These are phyloP conservation scores for Pythium vanterpoolii DNA, from an alignment of 352 stramenopile species.

Conservation along the genomic window DNA sequence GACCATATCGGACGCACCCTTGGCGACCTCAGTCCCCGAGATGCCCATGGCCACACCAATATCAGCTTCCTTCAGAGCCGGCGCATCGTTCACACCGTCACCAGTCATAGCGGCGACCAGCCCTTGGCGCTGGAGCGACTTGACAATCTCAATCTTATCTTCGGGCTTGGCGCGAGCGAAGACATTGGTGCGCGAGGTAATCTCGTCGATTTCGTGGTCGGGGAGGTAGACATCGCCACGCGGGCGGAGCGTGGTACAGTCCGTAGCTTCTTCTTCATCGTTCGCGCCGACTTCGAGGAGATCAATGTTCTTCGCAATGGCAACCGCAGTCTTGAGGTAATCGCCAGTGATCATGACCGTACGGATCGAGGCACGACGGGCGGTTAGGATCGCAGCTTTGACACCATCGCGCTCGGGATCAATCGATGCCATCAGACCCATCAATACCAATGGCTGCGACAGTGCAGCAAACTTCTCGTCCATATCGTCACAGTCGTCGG, in stretches of 20 bases:
- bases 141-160: constrained; percentile 97
- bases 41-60: constrained; percentile 98
- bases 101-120: constrained; percentile 89
- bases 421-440: constrained; percentile 93
- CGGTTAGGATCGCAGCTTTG: constrained; percentile 41
- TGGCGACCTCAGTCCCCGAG: constrained; percentile 96
- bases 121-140: constrained; percentile 90
- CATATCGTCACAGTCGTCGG: constrained; percentile 41
- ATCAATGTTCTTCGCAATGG: constrained; percentile 92
- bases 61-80: constrained; percentile 92
- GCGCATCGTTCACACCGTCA: constrained; percentile 92
- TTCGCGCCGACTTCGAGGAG: constrained; percentile 82
- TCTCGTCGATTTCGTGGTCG: constrained; percentile 83
- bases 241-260: constrained; percentile 65
- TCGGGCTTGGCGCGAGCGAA: constrained; percentile 94
- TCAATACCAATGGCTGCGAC: constrained; percentile 83
- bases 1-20: constrained; percentile 98
- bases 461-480: constrained; percentile 68
- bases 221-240: constrained; percentile 52
- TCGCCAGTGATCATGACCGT: constrained; percentile 95
- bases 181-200: constrained; percentile 79
- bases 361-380: constrained; percentile 52
- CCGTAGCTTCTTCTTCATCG: constrained; percentile 51
- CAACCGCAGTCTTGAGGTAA: constrained; percentile 92
- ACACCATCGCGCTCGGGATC: constrained; percentile 71